Conservation (phyloP, 73 alveolate genomes). For the Stentor roeselii region DNA sequence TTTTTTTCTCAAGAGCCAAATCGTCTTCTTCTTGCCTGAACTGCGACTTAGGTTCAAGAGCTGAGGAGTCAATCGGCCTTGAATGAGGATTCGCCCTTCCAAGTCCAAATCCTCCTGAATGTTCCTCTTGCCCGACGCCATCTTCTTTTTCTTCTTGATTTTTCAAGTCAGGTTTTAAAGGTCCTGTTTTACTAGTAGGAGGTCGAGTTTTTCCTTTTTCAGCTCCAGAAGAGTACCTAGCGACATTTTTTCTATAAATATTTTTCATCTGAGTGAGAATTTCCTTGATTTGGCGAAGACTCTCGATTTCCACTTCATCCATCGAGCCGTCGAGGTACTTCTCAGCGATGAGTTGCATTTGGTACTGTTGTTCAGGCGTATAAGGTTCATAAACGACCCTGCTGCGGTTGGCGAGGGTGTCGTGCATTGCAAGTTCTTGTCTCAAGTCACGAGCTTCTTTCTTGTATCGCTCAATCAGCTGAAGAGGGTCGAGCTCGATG, state of each 20-base stretch:
- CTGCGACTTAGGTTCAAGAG: conserved; percentile 43
- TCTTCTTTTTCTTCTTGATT: conserved; percentile 57
- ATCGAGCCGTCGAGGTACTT: conserved; percentile 78
- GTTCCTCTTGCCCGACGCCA: conserved; percentile 76
- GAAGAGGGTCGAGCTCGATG: conserved; percentile 89
- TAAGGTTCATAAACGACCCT: conserved; percentile 95
- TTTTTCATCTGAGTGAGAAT: conserved; percentile 84
- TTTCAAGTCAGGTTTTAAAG: conserved; percentile 32
- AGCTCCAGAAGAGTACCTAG: conserved; percentile 52
- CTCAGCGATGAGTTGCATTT: conserved; percentile 64
- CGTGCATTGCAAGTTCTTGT: conserved; percentile 99
- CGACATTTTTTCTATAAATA: conserved; percentile 71
- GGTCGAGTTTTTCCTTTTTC: conserved; percentile 41
- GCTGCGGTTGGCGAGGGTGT: conserved; percentile 95
- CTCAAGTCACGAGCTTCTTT: conserved; percentile 95
- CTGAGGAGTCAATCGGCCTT: conserved; percentile 70
- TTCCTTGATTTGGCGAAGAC: conserved; percentile 89
- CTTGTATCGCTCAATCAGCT: conserved; percentile 59
- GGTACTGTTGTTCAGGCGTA: conserved; percentile 80
- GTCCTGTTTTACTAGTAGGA: conserved; percentile 37
- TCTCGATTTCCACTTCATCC: conserved; percentile 88
- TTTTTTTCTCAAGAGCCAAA: conserved; percentile 16
- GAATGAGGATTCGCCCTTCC: conserved; percentile 80
- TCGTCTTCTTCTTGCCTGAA: conserved; percentile 37
- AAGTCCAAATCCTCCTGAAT: conserved; percentile 66